Percentiles rank a stretch among this genome's conserved stretches.
Evolutionary conservation across 768 basidiomycete species (phyloP).

Genomic region (Pholiota conissans): DNA sequence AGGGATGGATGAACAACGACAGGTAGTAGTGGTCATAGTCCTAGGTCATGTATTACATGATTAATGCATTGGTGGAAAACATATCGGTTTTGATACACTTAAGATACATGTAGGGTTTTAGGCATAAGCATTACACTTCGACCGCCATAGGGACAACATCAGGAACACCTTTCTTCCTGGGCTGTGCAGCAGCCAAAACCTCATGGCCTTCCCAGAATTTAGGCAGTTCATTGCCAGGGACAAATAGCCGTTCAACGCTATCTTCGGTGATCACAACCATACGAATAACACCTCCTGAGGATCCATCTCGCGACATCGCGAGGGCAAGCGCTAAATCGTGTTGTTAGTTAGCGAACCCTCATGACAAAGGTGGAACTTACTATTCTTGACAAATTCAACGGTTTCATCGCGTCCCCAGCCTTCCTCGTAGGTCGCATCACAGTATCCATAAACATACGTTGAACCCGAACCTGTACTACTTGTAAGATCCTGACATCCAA

Average conservation of each 20-base stretch:
- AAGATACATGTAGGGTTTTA: constrained; percentile 22
- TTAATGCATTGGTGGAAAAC: not conserved
- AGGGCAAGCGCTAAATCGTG: constrained; percentile 76
- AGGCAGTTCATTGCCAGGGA: constrained; percentile 88
- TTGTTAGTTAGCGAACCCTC: constrained; percentile 5
- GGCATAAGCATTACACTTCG: too few relatives aligned
- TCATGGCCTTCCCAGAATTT: constrained; percentile 88
- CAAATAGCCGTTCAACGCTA: constrained; percentile 87
- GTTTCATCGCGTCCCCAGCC: constrained; percentile 91
- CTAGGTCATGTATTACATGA: not conserved
- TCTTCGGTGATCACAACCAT: constrained; percentile 97
- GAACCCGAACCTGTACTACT: constrained; percentile 78
- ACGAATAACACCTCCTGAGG: constrained; percentile 95
- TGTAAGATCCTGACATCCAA: constrained; percentile 5
- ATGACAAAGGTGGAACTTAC: constrained; percentile 47
- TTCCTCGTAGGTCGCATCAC: constrained; percentile 96
- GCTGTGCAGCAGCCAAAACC: constrained; percentile 46
- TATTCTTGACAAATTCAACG: constrained; percentile 92
- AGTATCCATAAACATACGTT: constrained; percentile 98
- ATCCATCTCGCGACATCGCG: constrained; percentile 97
- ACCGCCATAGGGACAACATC: constrained; percentile 48
- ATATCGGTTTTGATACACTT: constrained; percentile 3
- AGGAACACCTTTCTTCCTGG: constrained; percentile 27
- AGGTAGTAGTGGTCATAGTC: constrained; percentile 16
- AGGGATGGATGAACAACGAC: constrained; percentile 41